Conservation (phyloP, 2,329 filamentous ascomycete genomes). For the Calcarisporium arbuscula region DNA sequence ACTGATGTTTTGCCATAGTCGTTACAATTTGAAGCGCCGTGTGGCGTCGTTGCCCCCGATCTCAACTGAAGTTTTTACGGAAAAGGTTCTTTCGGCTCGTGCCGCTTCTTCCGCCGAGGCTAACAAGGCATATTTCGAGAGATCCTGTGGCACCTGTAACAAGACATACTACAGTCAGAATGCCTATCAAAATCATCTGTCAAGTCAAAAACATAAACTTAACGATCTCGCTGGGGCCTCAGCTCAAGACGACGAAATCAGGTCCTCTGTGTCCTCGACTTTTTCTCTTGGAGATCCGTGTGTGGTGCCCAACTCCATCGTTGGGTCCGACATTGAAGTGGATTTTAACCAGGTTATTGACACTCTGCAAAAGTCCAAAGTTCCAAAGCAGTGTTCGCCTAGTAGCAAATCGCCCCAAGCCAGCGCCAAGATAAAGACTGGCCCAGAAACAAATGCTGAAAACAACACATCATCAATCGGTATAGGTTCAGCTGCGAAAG, state of each 20-base stretch:
- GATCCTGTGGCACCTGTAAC: slow-evolving; percentile 71
- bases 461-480: slow-evolving; percentile 35
- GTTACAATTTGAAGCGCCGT: slow-evolving; percentile 93
- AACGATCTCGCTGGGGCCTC: slow-evolving; percentile 43
- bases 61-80: slow-evolving; percentile 85
- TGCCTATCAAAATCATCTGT: slow-evolving; percentile 86
- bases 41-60: slow-evolving; percentile 87
- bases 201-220: slow-evolving; percentile 78
- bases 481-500: slow-evolving; percentile 36
- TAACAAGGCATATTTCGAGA: slow-evolving; percentile 83
- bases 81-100: slow-evolving; percentile 90
- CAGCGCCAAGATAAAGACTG: slow-evolving; percentile 49
- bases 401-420: slow-evolving; percentile 41
- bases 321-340: slow-evolving; percentile 63
- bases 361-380: slow-evolving; percentile 67
- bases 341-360: slow-evolving; percentile 75
- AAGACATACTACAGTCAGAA: slow-evolving; percentile 97
- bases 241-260: slow-evolving; percentile 59
- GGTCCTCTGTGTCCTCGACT: slow-evolving; percentile 81
- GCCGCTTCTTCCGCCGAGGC: slow-evolving; percentile 78
- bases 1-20: slow-evolving; percentile 39
- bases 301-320: slow-evolving; percentile 34
- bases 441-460: slow-evolving; percentile 37
- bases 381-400: slow-evolving; percentile 50
- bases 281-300: slow-evolving; percentile 85